Conservation (phyloP, 345 rosid genomes). For the Moricandia moricandioides region DNA sequence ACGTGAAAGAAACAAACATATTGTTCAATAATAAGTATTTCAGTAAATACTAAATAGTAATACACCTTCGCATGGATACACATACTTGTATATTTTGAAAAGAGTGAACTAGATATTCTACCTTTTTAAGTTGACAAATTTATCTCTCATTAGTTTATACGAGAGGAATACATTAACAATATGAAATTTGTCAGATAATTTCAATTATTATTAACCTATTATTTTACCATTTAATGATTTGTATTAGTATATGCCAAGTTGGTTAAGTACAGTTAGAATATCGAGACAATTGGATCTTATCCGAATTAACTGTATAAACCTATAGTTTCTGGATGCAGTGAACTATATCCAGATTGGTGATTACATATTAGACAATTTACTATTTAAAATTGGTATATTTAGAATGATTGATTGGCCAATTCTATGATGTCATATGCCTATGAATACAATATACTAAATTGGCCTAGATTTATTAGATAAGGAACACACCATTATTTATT, state of each 20-base stretch:
- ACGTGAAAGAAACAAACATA: background rate
- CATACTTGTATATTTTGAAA: no score
- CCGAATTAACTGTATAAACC: conserved; percentile 14
- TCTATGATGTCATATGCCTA: background rate
- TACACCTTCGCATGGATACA: no score
- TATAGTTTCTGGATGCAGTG: conserved; percentile 9
- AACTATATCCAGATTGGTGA: background rate
- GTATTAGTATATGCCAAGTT: background rate
- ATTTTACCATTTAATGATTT: background rate
- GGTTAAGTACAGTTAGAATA: background rate
- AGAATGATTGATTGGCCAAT: background rate
- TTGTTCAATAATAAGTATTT: no score
- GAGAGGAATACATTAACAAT: no score
- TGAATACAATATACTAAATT: background rate
- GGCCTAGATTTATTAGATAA: background rate
- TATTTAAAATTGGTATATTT: background rate
- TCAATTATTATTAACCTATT: background rate
- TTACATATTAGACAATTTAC: background rate
- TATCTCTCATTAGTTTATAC: no score
- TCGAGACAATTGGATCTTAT: conserved; percentile 18
- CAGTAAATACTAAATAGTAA: no score
- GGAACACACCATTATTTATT: background rate
- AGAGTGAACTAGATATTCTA: no score
- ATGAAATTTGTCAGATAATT: background rate
- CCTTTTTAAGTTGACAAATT: no score